These are phyloP conservation scores for Coemansia sp. DNA, from an alignment of 192 early-diverging fungal genomes.

Conservation along the genomic window DNA sequence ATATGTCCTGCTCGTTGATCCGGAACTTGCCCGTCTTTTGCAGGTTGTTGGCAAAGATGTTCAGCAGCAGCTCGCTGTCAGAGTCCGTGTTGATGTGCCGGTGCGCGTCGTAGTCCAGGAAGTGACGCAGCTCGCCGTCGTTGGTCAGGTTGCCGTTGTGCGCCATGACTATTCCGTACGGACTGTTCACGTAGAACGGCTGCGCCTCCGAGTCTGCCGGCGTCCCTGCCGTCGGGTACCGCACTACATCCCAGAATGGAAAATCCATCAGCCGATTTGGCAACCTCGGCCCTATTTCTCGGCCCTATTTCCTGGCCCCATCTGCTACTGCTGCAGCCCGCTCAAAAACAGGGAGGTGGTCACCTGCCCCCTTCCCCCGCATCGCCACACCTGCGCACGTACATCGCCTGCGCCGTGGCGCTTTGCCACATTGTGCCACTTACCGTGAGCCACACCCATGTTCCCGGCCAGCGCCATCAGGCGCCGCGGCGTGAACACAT, in stretches of 20 bases:
- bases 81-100: conserved; percentile 99
- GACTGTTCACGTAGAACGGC: conserved; percentile 99
- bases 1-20: conserved; percentile 98
- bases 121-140: conserved; percentile 78
- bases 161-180: conserved; percentile 93
- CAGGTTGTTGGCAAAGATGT: conserved; percentile 95
- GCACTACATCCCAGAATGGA: conserved; percentile 55
- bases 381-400: too few species aligned
- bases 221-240: conserved; percentile 97
- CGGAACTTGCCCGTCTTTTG: conserved; percentile 95
- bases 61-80: conserved; percentile 96
- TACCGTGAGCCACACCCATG: conserved; percentile 97
- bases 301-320: too few species aligned
- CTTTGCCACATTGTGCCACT: too few species aligned
- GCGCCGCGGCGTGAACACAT: conserved; percentile 84
- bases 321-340: too few species aligned
- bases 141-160: conserved; percentile 99
- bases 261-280: not conserved
- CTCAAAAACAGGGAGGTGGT: too few species aligned
- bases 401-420: too few species aligned
- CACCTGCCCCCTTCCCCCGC: too few species aligned
- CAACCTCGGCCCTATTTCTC: too few species aligned
- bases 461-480: conserved; percentile 72
- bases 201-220: conserved; percentile 96
- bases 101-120: conserved; percentile 91